A percentile compares a stretch with the other conserved stretches of the same genome.
Evolutionary conservation across 108 stramenopile genomes (phyloP).

Genomic region (Nitzschia sp.): DNA sequence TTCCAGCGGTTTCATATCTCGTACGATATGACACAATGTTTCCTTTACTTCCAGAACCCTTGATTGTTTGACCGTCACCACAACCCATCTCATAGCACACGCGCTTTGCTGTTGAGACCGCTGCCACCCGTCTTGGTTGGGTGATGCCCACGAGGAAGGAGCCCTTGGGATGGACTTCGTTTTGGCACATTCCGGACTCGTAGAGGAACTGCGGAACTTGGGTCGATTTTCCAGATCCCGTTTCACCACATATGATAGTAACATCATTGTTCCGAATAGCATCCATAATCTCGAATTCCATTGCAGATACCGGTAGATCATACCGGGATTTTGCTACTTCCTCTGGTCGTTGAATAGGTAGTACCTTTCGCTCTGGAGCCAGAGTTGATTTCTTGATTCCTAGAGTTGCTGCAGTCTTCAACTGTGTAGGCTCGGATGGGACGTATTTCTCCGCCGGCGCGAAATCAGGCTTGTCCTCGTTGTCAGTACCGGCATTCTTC

Average conservation of each 20-base stretch:
- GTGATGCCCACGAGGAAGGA: conserved; percentile 81
- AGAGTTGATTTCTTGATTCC: conserved; percentile 20
- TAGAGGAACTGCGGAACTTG: conserved; percentile 97
- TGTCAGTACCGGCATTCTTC: conserved; percentile 32
- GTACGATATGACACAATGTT: conserved; percentile 94
- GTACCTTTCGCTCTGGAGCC: conserved; percentile 19
- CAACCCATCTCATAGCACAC: conserved; percentile 96
- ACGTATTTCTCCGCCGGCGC: conserved; percentile 39
- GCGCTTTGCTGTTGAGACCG: conserved; percentile 94
- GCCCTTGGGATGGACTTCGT: conserved; percentile 13
- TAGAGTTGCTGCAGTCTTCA: conserved; percentile 49
- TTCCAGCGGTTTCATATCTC: conserved; percentile 89
- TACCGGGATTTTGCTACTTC: conserved; percentile 70
- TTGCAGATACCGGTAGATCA: conserved; percentile 93
- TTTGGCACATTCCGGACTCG: conserved; percentile 86
- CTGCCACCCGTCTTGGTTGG: conserved; percentile 96
- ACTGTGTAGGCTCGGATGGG: conserved; percentile 36
- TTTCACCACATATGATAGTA: conserved; percentile 92
- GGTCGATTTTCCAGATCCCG: conserved; percentile 79
- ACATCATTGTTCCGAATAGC: conserved; percentile 90
- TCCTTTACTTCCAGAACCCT: conserved; percentile 36
- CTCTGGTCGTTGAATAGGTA: conserved; percentile 54
- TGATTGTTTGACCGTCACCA: conserved; percentile 72
- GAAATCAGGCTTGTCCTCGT: conserved; percentile 23
- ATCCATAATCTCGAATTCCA: conserved; percentile 99